Conservation (phyloP, 306 rosid genomes). For the Echinosophora koreensis region DNA sequence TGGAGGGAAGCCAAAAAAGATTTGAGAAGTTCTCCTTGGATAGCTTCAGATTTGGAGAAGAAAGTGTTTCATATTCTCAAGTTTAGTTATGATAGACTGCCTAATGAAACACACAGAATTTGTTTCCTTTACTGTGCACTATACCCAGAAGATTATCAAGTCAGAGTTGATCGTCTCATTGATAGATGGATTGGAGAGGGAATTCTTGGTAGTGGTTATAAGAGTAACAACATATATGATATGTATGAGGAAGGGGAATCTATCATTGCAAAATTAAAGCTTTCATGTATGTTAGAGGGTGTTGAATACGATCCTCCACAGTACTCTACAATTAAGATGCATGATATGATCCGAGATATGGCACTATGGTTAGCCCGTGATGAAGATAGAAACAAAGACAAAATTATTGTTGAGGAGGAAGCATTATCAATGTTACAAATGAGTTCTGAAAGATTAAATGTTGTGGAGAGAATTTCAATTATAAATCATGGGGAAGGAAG, state of each 20-base stretch:
- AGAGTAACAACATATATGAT: neutral
- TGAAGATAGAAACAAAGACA: neutral
- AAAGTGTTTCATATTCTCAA: constrained; percentile 28
- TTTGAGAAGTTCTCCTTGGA: constrained; percentile 1
- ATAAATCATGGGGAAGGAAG: neutral
- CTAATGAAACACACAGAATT: neutral
- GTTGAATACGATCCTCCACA: accelerated
- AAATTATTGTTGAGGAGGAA: neutral
- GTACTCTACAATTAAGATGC: neutral
- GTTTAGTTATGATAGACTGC: constrained; percentile 42
- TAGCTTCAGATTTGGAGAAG: neutral
- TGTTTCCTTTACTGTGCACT: constrained; percentile 46
- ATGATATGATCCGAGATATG: constrained; percentile 39
- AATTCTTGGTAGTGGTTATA: neutral
- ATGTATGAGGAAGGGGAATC: constrained; percentile 26
- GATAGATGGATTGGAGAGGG: constrained; percentile 40
- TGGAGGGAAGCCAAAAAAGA: constrained; percentile 12
- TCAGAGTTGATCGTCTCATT: neutral
- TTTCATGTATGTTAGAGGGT: neutral
- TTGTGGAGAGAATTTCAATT: constrained; percentile 36
- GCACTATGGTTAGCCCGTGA: constrained; percentile 34
- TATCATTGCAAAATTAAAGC: constrained; percentile 26
- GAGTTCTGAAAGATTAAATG: constrained; percentile 27
- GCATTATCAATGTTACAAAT: neutral
- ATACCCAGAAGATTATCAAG: constrained; percentile 37